Percentiles rank a stretch among this genome's conserved stretches.
phyloP scores from a whole-genome alignment of 129 eudicot genomes.

The Deinandra increscens region DNA sequence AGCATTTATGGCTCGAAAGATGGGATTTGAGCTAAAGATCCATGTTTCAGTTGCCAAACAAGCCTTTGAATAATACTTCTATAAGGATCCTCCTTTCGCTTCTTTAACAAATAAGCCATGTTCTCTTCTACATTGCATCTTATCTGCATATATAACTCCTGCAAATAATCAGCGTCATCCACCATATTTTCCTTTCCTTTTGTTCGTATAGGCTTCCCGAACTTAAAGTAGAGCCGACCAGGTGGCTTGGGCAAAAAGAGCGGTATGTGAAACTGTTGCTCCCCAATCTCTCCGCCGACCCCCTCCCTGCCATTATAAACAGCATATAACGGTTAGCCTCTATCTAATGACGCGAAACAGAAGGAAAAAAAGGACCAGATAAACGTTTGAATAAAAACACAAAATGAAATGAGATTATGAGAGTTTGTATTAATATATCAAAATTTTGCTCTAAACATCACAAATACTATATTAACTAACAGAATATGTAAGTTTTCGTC shows the following conservation, averaged over 20 bases:
- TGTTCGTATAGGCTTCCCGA: conserved; percentile 59
- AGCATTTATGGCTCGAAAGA: conserved; percentile 22
- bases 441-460: too few species aligned
- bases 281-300: conserved; percentile 31
- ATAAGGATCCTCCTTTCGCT: conserved; percentile 55
- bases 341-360: too few species aligned
- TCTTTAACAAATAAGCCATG: conserved; percentile 46
- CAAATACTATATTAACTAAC: too few species aligned
- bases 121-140: conserved; percentile 38
- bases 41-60: conserved; percentile 24
- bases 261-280: conserved; percentile 43
- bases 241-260: conserved; percentile 23
- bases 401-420: too few species aligned
- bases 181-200: conserved; percentile 40
- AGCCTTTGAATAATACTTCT: conserved; percentile 35
- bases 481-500: too few species aligned
- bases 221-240: conserved; percentile 44
- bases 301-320: conserved; percentile 21
- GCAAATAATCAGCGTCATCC: conserved; percentile 22
- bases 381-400: too few species aligned
- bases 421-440: too few species aligned
- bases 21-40: conserved; percentile 22
- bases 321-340: not conserved
- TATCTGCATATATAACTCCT: conserved; percentile 42
- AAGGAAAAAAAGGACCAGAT: too few species aligned